These are phyloP conservation scores for Escovopsis sp. DNA, from an alignment of 2,329 filamentous ascomycete species.

Conservation along the genomic window DNA sequence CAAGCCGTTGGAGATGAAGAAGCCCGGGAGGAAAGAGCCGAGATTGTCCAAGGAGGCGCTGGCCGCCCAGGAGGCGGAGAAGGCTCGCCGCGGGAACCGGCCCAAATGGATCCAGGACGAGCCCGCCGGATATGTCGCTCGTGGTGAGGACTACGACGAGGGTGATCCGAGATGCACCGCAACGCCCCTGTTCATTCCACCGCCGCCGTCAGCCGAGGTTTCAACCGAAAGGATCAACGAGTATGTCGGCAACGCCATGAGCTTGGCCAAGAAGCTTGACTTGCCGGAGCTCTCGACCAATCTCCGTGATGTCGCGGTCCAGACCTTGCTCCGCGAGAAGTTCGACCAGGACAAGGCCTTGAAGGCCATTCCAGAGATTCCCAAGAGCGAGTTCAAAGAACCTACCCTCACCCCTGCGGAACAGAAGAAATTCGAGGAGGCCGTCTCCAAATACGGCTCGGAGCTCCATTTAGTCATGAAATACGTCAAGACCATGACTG, in stretches of 20 bases:
- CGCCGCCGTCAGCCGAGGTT: slow-evolving; percentile 38
- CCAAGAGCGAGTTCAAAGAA: slow-evolving; percentile 65
- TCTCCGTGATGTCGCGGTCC: slow-evolving; percentile 67
- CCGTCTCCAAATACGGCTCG: slow-evolving; percentile 75
- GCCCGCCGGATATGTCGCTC: slow-evolving; percentile 67
- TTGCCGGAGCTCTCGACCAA: slow-evolving; percentile 69
- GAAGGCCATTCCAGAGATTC: slow-evolving; percentile 49
- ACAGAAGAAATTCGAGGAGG: slow-evolving; percentile 83
- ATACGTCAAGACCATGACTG: slow-evolving; percentile 69
- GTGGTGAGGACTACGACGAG: slow-evolving; percentile 62
- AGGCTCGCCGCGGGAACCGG: slow-evolving; percentile 59
- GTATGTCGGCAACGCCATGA: slow-evolving; percentile 58
- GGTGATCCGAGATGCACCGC: slow-evolving; percentile 63
- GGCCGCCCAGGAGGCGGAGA: slow-evolving; percentile 69
- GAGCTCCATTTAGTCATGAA: slow-evolving; percentile 72
- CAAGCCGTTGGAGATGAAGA: slow-evolving; percentile 76
- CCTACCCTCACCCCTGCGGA: slow-evolving; percentile 66
- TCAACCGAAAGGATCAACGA: slow-evolving; percentile 49
- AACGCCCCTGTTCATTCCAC: slow-evolving; percentile 64
- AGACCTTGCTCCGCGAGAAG: slow-evolving; percentile 53
- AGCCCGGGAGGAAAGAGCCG: slow-evolving; percentile 59
- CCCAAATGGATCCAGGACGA: slow-evolving; percentile 92
- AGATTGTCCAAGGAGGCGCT: slow-evolving; percentile 68
- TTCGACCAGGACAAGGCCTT: slow-evolving; percentile 61
- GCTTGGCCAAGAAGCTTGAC: slow-evolving; percentile 49